Evolutionary conservation across 2,329 filamentous ascomycete genomes (phyloP).

Genomic region (Pseudopithomyces maydicus): DNA sequence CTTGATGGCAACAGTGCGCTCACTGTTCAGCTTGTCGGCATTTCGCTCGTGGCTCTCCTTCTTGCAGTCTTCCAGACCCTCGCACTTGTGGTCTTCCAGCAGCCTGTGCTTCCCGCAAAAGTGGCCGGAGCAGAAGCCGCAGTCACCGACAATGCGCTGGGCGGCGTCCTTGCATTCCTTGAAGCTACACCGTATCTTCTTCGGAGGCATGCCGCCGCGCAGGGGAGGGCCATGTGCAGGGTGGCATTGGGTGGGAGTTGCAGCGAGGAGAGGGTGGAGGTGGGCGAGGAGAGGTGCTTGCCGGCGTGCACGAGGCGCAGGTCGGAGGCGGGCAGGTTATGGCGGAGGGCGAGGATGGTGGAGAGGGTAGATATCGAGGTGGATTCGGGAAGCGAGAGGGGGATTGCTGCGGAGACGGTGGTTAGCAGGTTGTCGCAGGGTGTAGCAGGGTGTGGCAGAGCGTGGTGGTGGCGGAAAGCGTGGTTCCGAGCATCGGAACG

Average conservation of each 20-base stretch:
- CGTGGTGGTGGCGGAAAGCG: slow-evolving; percentile 24
- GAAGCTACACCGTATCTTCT: slow-evolving; percentile 84
- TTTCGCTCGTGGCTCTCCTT: slow-evolving; percentile 96
- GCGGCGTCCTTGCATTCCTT: slow-evolving; percentile 87
- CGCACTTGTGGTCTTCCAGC: slow-evolving; percentile 92
- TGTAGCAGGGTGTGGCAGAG: not conserved
- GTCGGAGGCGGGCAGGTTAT: slow-evolving; percentile 55
- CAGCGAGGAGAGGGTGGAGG: slow-evolving; percentile 53
- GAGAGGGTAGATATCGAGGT: slow-evolving; percentile 62
- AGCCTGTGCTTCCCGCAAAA: slow-evolving; percentile 95
- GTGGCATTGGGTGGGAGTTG: slow-evolving; percentile 57
- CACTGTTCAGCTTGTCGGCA: slow-evolving; percentile 86
- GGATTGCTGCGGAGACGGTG: slow-evolving; percentile 54
- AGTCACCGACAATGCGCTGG: slow-evolving; percentile 94
- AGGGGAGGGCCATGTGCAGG: slow-evolving; percentile 62
- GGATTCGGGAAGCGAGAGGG: slow-evolving; percentile 59
- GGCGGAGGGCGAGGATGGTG: slow-evolving; percentile 63
- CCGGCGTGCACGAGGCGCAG: slow-evolving; percentile 64
- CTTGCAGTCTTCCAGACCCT: slow-evolving; percentile 94
- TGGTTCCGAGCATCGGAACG: slow-evolving; percentile 22
- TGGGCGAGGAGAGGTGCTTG: slow-evolving; percentile 56
- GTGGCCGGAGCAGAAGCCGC: slow-evolving; percentile 89
- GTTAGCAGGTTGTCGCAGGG: slow-evolving; percentile 15
- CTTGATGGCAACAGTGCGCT: slow-evolving; percentile 92
- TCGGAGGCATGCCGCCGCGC: slow-evolving; percentile 64